Evolutionary conservation across 305 asterid species (phyloP), one percentile per base, ranked within the genome.

Genomic region (Petunia hybrid): DNA sequence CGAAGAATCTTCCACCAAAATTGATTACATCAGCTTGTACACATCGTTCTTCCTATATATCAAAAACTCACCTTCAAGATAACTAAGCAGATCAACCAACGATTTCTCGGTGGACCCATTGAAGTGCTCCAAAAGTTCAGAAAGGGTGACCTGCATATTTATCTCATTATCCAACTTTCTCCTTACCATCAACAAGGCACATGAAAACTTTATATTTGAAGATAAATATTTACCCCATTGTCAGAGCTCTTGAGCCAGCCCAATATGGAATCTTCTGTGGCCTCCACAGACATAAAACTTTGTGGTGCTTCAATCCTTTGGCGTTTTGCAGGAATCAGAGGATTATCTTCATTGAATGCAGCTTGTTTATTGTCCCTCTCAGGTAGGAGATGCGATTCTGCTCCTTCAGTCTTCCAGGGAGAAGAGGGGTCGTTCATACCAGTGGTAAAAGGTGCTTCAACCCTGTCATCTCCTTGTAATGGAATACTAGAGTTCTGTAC

Each of bases 1-100:
- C 81, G 63, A 13, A 31, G 43, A 35, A 6, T 42, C 36, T 22
- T 38, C 56, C 57, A 4, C 59, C 55, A 70, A 41, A 4, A 39
- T 55, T 22, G 46, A 64, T 88, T 86, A 95, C 97, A 95, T 64
- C 65, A 91, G 87, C 79, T 80, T 88, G 84, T 91, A 92, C 76
- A 87, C 55, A 83, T 89, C 64, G 84, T 89, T 91, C 90, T 91
- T 92, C 81, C 80, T 91, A 86, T 79, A 95, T 80, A 95, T 89
- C 78, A 84, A 46, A 82, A 95, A 92, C 86, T 94, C 99, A 63
- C 91, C 88, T 89, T 92, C 98, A 48, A 95, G 89, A 80, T 80
- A 36, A 41, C 84, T 82, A 68, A 95, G 86, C 82, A 95, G 76
- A 78, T 90, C 84, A 61, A 85, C 77, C 39, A 95, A 41, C 2